Conservation (phyloP, 306 rosid species). For the Acacia acuminata region DNA sequence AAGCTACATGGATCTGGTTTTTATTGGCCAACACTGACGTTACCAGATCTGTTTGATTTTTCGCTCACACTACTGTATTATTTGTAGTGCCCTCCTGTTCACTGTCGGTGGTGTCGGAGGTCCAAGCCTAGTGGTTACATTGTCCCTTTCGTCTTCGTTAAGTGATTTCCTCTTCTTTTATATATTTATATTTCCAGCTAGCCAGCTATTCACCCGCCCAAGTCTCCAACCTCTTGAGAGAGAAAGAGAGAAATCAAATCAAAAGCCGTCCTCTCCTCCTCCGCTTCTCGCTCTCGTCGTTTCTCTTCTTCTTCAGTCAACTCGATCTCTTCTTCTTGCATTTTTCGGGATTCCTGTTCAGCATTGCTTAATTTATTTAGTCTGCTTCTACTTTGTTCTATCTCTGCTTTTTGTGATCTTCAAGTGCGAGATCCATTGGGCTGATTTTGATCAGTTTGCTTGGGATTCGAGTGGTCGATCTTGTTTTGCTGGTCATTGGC, state of each 20-base stretch:
- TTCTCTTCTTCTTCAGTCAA: constrained; percentile 34
- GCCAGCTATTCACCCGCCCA: constrained; percentile 24
- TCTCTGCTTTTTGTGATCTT: constrained; percentile 2
- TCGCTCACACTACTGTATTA: background rate
- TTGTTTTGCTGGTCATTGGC: constrained; percentile 8
- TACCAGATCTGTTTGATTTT: constrained; percentile 32
- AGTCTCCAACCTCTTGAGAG: constrained; percentile 24
- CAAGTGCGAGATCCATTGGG: background rate
- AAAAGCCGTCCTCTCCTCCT: background rate
- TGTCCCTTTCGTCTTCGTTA: constrained; percentile 62
- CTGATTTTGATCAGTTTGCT: constrained; percentile 21
- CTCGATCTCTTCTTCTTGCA: constrained; percentile 35
- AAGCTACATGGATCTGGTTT: background rate
- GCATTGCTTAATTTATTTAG: background rate
- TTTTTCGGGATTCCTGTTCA: constrained; percentile 18
- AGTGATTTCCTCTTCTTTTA: constrained; percentile 37
- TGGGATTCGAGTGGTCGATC: constrained; percentile 23
- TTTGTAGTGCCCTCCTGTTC: background rate
- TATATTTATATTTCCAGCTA: constrained; percentile 61
- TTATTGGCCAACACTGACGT: background rate
- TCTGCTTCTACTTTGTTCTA: constrained; percentile 9
- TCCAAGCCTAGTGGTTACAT: constrained; percentile 38
- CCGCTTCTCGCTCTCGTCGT: background rate
- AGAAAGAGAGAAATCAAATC: constrained; percentile 18
- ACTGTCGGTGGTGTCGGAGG: constrained; percentile 66